Evolutionary conservation across 768 basidiomycete species (phyloP).

Genomic region (Polyporus arcularius): DNA sequence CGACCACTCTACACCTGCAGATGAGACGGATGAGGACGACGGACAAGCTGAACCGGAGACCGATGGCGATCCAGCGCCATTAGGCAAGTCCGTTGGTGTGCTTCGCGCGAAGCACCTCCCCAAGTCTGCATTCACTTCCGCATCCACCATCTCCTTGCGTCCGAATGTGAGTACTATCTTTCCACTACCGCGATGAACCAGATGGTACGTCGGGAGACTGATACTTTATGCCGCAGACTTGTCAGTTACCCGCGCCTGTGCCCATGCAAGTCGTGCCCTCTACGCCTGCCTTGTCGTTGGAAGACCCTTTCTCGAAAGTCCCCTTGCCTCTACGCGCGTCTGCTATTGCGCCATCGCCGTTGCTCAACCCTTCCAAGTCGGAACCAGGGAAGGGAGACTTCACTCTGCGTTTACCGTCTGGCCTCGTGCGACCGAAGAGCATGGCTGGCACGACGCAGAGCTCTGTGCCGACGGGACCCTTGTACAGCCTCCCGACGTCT

Average conservation of each 20-base stretch:
- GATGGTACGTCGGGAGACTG: neutral
- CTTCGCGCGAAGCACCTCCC: conserved; percentile 64
- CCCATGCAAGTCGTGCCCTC: conserved; percentile 13
- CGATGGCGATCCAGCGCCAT: neutral
- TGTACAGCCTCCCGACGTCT: conserved; percentile 20
- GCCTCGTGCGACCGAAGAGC: conserved; percentile 1
- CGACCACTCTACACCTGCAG: conserved; percentile 48
- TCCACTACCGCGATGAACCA: neutral
- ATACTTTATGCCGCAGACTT: neutral
- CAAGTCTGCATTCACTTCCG: conserved; percentile 60
- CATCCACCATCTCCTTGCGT: conserved; percentile 36
- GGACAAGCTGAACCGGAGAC: conserved; percentile 18
- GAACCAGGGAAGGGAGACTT: neutral
- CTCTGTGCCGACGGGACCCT: neutral
- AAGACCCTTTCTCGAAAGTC: conserved; percentile 8
- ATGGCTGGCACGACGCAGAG: neutral
- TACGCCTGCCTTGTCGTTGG: conserved; percentile 12
- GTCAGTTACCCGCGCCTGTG: conserved; percentile 4
- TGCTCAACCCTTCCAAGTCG: neutral
- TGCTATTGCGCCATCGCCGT: neutral
- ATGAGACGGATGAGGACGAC: conserved; percentile 54
- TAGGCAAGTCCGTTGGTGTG: conserved; percentile 18
- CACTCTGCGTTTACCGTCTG: conserved; percentile 10
- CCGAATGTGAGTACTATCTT: conserved; percentile 17
- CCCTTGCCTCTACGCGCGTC: neutral